Percentiles rank a stretch among this genome's conserved stretches.
Evolutionary conservation across 78 protist genomes (phyloP).

Genomic region (Paulinella micropora): DNA sequence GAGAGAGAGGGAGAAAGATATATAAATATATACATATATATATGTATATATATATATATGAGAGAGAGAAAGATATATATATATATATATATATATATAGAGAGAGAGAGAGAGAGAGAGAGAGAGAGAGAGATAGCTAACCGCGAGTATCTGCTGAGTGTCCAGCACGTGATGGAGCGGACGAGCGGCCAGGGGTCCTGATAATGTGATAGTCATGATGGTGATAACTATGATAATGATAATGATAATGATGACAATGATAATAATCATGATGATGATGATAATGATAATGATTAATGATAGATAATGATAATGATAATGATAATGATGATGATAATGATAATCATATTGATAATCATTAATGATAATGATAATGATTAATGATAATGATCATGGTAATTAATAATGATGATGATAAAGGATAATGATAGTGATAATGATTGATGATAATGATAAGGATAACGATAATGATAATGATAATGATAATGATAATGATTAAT

Average conservation of each 20-base stretch:
- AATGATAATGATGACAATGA: background rate
- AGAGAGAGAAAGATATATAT: background rate
- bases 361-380: too few species aligned
- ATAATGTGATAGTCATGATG: too few species aligned
- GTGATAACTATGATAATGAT: background rate
- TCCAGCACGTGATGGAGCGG: slow-evolving; percentile 69
- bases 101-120: background rate
- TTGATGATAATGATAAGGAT: background rate
- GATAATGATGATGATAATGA: background rate
- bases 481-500: background rate
- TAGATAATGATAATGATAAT: background rate
- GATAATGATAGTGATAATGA: background rate
- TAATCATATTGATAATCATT: background rate
- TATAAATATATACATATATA: background rate
- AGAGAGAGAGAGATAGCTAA: background rate
- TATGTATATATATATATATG: background rate
- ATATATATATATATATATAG: background rate
- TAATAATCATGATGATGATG: background rate
- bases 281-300: background rate
- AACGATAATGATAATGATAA: background rate
- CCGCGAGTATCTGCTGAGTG: slow-evolving; percentile 39
- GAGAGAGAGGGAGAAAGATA: background rate
- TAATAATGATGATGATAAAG: background rate
- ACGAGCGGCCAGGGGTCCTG: slow-evolving; percentile 43
- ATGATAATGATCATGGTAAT: too few species aligned